These are phyloP conservation scores for Edaphochlamys debaryana DNA, from an alignment of 139 green algal species.

Conservation along the genomic window DNA sequence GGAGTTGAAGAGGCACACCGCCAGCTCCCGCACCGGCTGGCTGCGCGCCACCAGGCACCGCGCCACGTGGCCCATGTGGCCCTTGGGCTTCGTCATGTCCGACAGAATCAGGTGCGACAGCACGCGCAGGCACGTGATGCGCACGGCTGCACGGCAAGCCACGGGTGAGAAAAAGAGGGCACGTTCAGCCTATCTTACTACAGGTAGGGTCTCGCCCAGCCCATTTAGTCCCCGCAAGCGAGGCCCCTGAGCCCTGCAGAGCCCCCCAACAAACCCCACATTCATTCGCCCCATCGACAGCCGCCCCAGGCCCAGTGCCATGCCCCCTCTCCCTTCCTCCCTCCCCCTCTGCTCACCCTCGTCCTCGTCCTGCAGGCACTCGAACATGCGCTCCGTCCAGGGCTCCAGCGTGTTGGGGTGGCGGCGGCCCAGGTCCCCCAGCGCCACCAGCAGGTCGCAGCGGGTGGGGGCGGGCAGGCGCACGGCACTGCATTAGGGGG, in stretches of 20 bases:
- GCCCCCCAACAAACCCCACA: too few relatives aligned
- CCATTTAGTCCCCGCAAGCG: too few relatives aligned
- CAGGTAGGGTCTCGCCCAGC: too few relatives aligned
- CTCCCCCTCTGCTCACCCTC: too few relatives aligned
- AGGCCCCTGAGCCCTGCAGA: too few relatives aligned
- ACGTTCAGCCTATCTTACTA: too few relatives aligned
- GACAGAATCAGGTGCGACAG: constrained; percentile 96
- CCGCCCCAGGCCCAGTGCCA: too few relatives aligned
- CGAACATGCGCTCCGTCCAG: constrained; percentile 91
- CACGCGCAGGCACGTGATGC: constrained; percentile 86
- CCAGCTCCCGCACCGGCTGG: not conserved
- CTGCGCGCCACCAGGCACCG: constrained; percentile 68
- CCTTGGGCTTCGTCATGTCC: constrained; percentile 96
- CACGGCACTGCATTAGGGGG: constrained; percentile 25
- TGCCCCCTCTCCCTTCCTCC: too few relatives aligned
- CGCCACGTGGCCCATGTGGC: constrained; percentile 88
- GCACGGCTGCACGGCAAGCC: constrained; percentile 60
- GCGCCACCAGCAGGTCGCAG: constrained; percentile 84
- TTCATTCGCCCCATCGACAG: too few relatives aligned
- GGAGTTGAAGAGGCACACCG: constrained; percentile 40
- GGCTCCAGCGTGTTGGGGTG: constrained; percentile 95
- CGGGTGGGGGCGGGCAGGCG: constrained; percentile 38
- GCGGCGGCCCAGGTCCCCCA: constrained; percentile 91
- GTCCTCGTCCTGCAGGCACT: constrained; percentile 56
- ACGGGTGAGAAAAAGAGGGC: too few relatives aligned